Percentiles rank a stretch among this genome's conserved stretches.
Conservation (phyloP, 2,329 filamentous ascomycete genomes). For the Penicillium olsonii region DNA sequence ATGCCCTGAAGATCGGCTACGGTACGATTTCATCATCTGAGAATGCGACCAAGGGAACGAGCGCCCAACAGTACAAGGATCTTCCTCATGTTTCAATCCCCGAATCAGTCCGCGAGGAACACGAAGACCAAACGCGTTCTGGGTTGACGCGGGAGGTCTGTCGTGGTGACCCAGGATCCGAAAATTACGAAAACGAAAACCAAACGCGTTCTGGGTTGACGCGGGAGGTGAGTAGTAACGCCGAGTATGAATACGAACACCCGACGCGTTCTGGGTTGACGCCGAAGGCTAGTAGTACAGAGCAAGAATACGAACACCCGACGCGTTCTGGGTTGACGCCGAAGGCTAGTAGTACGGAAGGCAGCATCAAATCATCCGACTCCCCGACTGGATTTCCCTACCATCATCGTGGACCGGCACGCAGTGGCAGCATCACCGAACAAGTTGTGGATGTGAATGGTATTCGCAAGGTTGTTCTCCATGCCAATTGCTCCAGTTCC, state of each 20-base stretch:
- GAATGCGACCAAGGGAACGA: conserved; percentile 26
- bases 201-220: conserved; percentile 11
- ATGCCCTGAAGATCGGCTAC: conserved; percentile 60
- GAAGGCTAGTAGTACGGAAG: conserved; percentile 24
- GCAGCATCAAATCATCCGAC: conserved; percentile 27
- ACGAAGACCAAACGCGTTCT: conserved; percentile 24
- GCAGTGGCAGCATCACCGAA: conserved; percentile 77
- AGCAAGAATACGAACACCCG: background rate
- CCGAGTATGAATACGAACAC: background rate
- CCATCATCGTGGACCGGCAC: conserved; percentile 53
- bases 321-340: conserved; percentile 13
- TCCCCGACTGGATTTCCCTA: conserved; percentile 29
- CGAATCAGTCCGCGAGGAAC: conserved; percentile 34
- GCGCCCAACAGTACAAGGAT: conserved; percentile 25
- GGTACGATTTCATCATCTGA: conserved; percentile 46
- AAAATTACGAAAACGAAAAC: background rate
- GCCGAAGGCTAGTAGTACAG: conserved; percentile 22
- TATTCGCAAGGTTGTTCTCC: conserved; percentile 73
- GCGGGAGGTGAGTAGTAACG: conserved; percentile 21
- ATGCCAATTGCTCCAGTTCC: conserved; percentile 63
- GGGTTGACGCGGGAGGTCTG: conserved; percentile 19
- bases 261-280: conserved; percentile 11
- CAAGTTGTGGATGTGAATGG: conserved; percentile 74
- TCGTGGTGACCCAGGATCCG: conserved; percentile 10
- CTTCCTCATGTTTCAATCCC: conserved; percentile 31